Evolutionary conservation across 2,329 filamentous ascomycete genomes (phyloP), one percentile per base, ranked within the genome.

Genomic region (Karstenula rhodostoma): DNA sequence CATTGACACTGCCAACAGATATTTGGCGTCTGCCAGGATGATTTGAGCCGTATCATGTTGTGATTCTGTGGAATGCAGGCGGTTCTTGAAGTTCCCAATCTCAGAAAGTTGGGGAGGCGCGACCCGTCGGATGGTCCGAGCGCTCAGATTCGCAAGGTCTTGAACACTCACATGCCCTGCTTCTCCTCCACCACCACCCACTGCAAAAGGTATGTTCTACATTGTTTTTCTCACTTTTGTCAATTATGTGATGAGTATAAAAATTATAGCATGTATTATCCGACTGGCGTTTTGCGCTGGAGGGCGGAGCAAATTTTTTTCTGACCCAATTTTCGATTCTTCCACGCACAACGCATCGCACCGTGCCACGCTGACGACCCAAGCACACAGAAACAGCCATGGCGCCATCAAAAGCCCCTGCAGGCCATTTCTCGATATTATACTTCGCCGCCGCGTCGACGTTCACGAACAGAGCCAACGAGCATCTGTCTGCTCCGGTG

Each of bases 391-490:
- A 63, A 25, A 46, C 8, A 3, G 4, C 49, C 1, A 82, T 82
- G 80, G 70, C 76, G 33, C 61, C 73, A 44, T 54, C 82, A 0
- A 85, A 83, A 62, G 77, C 85, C 12, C 86, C 87, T 0, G 65
- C 80, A 46, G 89, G 85, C n/a, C 85, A 91, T 66, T 96, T 95
- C 80, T 90, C 85, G 59, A 81, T 96, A 48, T 86, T 95, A 57
- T 96, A 94, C 80, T 96, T 96, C 79, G 92, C 92, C 59, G 86
- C 87, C 63, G 91, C 91, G 15, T 85, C 86, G 59, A 89, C 89
- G 33, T 91, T 86, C 76, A 93, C 92, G 1, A 81, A 82, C n/a
- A 90, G 87, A 72, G 84, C 89, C 61, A 81, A 82, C 62, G 92
- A 95, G 72, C 71, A 80, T 17, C 75, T 95, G 12, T 81, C 86